These are phyloP conservation scores for Pezicula neosporulosa DNA, from an alignment of 2,329 filamentous ascomycete species.

Conservation along the genomic window DNA sequence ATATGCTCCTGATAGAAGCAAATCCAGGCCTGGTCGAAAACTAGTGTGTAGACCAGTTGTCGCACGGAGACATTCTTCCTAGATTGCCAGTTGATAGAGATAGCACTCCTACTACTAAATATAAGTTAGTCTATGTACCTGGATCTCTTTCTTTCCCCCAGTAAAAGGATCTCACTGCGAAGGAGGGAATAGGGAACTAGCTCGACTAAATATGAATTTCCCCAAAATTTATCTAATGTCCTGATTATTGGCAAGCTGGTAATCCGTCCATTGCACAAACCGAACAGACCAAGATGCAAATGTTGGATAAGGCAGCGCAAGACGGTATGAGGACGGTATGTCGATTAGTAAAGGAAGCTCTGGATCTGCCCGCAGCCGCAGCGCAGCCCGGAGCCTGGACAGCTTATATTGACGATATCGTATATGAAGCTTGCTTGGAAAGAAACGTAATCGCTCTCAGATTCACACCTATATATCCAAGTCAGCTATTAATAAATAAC, in stretches of 20 bases:
- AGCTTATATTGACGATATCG: conserved; percentile 90
- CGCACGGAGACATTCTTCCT: too few relatives aligned
- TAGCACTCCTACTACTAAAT: too few relatives aligned
- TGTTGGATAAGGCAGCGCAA: conserved; percentile 75
- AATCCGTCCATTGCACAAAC: conserved; percentile 67
- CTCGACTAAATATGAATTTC: conserved; percentile 52
- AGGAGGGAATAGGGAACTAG: too few relatives aligned
- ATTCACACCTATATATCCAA: conserved; percentile 12
- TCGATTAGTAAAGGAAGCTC: conserved; percentile 78
- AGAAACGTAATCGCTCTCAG: conserved; percentile 62
- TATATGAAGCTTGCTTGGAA: conserved; percentile 92
- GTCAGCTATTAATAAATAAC: background rate
- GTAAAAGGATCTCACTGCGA: too few relatives aligned
- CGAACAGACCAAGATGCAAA: conserved; percentile 60
- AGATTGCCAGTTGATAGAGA: too few relatives aligned
- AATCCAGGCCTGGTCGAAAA: too few relatives aligned
- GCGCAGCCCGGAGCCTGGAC: conserved; percentile 87
- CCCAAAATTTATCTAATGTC: conserved; percentile 75
- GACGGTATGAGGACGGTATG: conserved; percentile 91
- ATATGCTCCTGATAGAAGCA: too few relatives aligned
- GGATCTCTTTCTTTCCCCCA: too few relatives aligned
- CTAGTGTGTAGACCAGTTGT: too few relatives aligned
- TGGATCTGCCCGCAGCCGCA: conserved; percentile 85
- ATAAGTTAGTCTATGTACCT: too few relatives aligned
- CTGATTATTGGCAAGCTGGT: conserved; percentile 85